A percentile compares a stretch with the other conserved stretches of the same genome.
Conservation (phyloP, 352 stramenopile species). For the Aphanomyces invadans region DNA sequence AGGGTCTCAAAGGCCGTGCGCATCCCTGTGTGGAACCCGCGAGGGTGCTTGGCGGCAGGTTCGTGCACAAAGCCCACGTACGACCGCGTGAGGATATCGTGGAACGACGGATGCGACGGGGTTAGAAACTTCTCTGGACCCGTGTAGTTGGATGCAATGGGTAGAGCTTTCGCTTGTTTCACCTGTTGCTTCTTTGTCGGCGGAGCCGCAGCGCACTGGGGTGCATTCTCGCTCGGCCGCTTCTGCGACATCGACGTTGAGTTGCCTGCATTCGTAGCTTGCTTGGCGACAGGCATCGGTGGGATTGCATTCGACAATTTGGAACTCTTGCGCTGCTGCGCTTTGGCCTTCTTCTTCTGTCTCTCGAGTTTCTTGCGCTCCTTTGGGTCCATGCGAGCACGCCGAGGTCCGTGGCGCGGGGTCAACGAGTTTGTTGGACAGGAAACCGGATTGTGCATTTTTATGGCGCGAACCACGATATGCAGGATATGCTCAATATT, state of each 20-base stretch:
- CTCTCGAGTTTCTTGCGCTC: conserved; percentile 31
- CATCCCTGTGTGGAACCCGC: conserved; percentile 21
- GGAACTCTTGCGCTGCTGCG: conserved; percentile 23
- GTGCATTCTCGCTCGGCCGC: background rate
- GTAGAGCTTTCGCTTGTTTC: background rate
- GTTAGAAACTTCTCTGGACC: conserved; percentile 28
- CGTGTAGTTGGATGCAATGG: conserved; percentile 24
- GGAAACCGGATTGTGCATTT: background rate
- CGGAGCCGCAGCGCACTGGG: background rate
- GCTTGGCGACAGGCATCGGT: background rate
- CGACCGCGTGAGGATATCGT: conserved; percentile 24
- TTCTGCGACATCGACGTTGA: background rate
- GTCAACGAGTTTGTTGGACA: conserved; percentile 18
- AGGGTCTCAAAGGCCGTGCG: conserved; percentile 29
- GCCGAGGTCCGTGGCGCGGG: background rate
- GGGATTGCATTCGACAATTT: background rate
- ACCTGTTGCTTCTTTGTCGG: background rate
- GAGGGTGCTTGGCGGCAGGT: conserved; percentile 19
- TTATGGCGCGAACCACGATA: too few relatives aligned
- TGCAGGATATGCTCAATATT: too few relatives aligned
- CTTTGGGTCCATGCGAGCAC: conserved; percentile 12
- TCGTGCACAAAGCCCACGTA: conserved; percentile 31
- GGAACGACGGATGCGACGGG: conserved; percentile 25
- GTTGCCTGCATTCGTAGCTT: background rate
- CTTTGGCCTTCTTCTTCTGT: conserved; percentile 31